phyloP scores from a whole-genome alignment of 164 flowering plant species.

The Dillenia turbinata region DNA sequence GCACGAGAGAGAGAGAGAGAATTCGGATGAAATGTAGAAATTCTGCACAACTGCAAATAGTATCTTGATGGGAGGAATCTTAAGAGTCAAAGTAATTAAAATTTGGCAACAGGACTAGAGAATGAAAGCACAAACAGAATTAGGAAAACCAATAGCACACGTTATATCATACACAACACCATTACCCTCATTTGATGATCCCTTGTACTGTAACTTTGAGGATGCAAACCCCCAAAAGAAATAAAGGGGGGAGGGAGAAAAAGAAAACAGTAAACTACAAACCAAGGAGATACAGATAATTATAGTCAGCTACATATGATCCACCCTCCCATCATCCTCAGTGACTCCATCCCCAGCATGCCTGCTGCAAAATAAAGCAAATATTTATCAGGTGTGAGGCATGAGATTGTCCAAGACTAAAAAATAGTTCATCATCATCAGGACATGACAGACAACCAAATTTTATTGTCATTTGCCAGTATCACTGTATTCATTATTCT shows the following conservation, averaged over 20 bases:
- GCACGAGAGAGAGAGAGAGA: background rate
- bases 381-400: too few species aligned
- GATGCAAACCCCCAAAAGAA: background rate
- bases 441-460: too few species aligned
- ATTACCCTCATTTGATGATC: conserved; percentile 17
- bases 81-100: background rate
- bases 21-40: background rate
- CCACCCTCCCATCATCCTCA: conserved; percentile 63
- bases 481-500: too few species aligned
- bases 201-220: background rate
- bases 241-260: conserved; percentile 1
- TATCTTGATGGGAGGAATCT: background rate
- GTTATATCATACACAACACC: conserved; percentile 21
- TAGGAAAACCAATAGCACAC: conserved; percentile 15
- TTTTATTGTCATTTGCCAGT: too few species aligned
- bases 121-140: conserved; percentile 14
- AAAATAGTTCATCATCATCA: background rate
- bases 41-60: too few species aligned
- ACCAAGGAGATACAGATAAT: conserved; percentile 6
- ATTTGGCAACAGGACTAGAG: background rate
- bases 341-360: conserved; percentile 56
- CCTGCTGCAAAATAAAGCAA: conserved; percentile 33
- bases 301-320: conserved; percentile 38
- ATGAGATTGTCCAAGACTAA: background rate
- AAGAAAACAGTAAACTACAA: conserved; percentile 18